Conservation (phyloP, 176 grass and related monocot genomes). For the Paspalum notatum region DNA sequence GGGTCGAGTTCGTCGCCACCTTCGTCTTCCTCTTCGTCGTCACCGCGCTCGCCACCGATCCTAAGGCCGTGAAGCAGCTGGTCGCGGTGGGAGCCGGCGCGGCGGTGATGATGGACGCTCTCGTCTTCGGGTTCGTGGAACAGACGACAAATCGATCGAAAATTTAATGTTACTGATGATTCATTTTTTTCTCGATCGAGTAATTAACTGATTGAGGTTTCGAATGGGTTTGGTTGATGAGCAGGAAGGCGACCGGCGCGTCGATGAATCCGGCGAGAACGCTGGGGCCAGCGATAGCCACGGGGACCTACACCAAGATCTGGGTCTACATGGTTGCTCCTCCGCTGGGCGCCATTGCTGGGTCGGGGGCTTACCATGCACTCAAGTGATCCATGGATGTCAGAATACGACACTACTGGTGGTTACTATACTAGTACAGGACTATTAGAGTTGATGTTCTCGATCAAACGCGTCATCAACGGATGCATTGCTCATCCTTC, state of each 20-base stretch:
- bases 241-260: conserved; percentile 49
- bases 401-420: no score
- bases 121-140: conserved; percentile 43
- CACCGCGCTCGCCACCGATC: conserved; percentile 46
- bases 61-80: conserved; percentile 54
- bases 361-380: conserved; percentile 43
- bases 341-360: conserved; percentile 46
- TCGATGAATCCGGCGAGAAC: conserved; percentile 72
- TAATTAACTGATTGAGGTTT: no score
- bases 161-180: background rate
- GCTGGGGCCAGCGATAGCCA: conserved; percentile 53
- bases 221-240: background rate
- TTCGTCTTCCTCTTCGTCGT: conserved; percentile 75
- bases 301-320: conserved; percentile 51
- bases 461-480: no score
- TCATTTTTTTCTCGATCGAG: background rate
- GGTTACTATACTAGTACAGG: no score
- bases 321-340: conserved; percentile 66
- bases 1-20: conserved; percentile 65
- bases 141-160: background rate
- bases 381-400: conserved; percentile 49
- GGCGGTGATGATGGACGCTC: conserved; percentile 39
- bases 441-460: no score
- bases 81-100: conserved; percentile 41
- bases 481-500: no score